A percentile compares a stretch with the other conserved stretches of the same genome.
These are phyloP conservation scores for Aureobasidium vineae DNA, from an alignment of 2,329 filamentous ascomycete genomes.

Conservation along the genomic window DNA sequence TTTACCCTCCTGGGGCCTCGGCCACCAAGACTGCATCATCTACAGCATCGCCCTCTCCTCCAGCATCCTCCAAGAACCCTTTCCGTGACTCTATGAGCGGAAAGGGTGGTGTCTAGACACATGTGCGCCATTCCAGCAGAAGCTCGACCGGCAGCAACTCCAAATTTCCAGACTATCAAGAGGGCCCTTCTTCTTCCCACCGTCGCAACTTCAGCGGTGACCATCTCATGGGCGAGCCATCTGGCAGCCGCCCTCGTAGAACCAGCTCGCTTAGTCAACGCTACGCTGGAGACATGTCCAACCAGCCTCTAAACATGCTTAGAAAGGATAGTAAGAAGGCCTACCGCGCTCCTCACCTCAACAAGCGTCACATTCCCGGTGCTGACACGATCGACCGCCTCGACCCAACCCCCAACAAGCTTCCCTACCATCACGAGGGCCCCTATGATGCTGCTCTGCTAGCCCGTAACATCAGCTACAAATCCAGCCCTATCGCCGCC, in stretches of 20 bases:
- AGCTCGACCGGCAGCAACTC: slow-evolving; percentile 56
- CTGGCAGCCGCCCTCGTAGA: slow-evolving; percentile 39
- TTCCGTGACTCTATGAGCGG: slow-evolving; percentile 38
- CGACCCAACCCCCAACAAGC: slow-evolving; percentile 62
- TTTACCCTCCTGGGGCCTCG: slow-evolving; percentile 36
- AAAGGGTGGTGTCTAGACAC: slow-evolving; percentile 23
- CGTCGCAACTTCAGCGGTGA: slow-evolving; percentile 29
- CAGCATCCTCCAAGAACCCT: slow-evolving; percentile 46
- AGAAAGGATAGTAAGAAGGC: slow-evolving; percentile 62
- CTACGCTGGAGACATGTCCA: slow-evolving; percentile 63
- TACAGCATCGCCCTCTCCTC: slow-evolving; percentile 37
- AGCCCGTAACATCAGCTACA: slow-evolving; percentile 65
- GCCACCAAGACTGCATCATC: slow-evolving; percentile 33
- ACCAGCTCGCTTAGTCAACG: slow-evolving; percentile 58
- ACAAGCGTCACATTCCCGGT: slow-evolving; percentile 62
- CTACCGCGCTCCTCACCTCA: slow-evolving; percentile 64
- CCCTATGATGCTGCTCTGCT: slow-evolving; percentile 82
- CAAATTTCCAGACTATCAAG: slow-evolving; percentile 51
- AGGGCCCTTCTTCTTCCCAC: slow-evolving; percentile 35
- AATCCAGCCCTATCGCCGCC: slow-evolving; percentile 71
- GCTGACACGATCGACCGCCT: slow-evolving; percentile 80
- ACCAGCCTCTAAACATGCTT: slow-evolving; percentile 66
- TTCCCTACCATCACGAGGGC: slow-evolving; percentile 81
- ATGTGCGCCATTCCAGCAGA: slow-evolving; percentile 35
- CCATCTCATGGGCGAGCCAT: slow-evolving; percentile 22